Percentiles rank a stretch among this genome's conserved stretches.
Conservation (phyloP, 169 alveolate genomes). For the Plasmodium malariae region DNA sequence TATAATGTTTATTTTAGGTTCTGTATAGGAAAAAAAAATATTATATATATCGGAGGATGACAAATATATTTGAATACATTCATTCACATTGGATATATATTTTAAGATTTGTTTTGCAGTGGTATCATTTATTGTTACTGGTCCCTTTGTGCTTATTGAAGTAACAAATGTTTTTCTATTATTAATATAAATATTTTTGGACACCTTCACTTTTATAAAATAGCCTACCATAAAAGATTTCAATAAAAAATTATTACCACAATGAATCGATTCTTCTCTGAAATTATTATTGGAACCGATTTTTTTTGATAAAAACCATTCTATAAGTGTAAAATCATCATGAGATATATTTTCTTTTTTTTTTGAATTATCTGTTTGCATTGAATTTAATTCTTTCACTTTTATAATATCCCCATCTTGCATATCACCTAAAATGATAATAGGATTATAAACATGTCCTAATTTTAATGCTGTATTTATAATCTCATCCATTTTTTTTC, state of each 20-base stretch:
- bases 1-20: conserved; percentile 18
- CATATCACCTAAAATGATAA: conserved; percentile 68
- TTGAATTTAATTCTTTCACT: conserved; percentile 48
- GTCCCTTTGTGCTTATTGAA: conserved; percentile 80
- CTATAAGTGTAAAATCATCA: conserved; percentile 76
- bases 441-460: conserved; percentile 52
- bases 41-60: conserved; percentile 65
- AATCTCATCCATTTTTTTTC: conserved; percentile 7
- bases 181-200: conserved; percentile 77
- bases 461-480: conserved; percentile 12
- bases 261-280: conserved; percentile 56
- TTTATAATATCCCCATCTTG: conserved; percentile 54
- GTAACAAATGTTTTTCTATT: conserved; percentile 78
- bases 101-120: conserved; percentile 79
- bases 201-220: conserved; percentile 79
- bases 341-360: conserved; percentile 16
- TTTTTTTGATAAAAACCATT: conserved; percentile 83
- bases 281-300: conserved; percentile 76
- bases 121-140: conserved; percentile 78
- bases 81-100: conserved; percentile 78
- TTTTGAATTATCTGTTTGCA: neutral
- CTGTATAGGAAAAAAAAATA: conserved; percentile 40
- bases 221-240: conserved; percentile 84
- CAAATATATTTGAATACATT: conserved; percentile 33
- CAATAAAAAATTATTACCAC: conserved; percentile 79